Evolutionary conservation across 2,329 filamentous ascomycete genomes (phyloP).

Genomic region (Arthrobotrys sphaeroides): DNA sequence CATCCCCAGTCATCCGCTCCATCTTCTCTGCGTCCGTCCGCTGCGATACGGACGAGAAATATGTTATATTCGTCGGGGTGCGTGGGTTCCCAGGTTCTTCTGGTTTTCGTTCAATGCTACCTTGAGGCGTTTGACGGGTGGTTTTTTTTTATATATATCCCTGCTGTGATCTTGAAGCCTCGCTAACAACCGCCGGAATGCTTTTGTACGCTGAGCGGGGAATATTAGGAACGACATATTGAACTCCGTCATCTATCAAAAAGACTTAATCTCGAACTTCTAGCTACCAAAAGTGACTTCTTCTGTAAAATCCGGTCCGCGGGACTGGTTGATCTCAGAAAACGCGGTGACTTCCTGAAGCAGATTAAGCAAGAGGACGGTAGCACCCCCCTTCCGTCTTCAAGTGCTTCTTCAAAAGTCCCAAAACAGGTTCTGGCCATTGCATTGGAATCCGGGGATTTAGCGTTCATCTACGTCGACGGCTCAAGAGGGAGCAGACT

Average conservation of each 20-base stretch:
- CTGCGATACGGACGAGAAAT: slow-evolving; percentile 46
- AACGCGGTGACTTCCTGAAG: slow-evolving; percentile 1
- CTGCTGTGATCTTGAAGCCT: neutral
- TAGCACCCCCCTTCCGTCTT: slow-evolving; percentile 59
- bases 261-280: slow-evolving; percentile 76
- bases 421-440: slow-evolving; percentile 85
- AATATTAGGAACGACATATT: slow-evolving; percentile 77
- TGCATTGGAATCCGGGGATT: slow-evolving; percentile 75
- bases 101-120: too few relatives aligned
- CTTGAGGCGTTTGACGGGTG: slow-evolving; percentile 8
- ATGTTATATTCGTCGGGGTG: slow-evolving; percentile 77
- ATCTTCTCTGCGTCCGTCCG: slow-evolving; percentile 45
- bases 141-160: slow-evolving; percentile 34
- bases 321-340: slow-evolving; percentile 72
- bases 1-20: slow-evolving; percentile 44
- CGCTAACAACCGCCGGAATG: slow-evolving; percentile 24
- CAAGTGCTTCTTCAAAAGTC: slow-evolving; percentile 59
- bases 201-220: neutral
- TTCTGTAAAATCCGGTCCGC: slow-evolving; percentile 80
- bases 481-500: slow-evolving; percentile 63
- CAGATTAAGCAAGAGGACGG: slow-evolving; percentile 61
- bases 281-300: slow-evolving; percentile 83
- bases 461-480: slow-evolving; percentile 79
- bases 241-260: slow-evolving; percentile 78
- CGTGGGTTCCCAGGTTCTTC: slow-evolving; percentile 60